These are phyloP conservation scores for Ceratobasidium sp. DNA, from an alignment of 1,284 basidiomycete genomes.

Conservation along the genomic window DNA sequence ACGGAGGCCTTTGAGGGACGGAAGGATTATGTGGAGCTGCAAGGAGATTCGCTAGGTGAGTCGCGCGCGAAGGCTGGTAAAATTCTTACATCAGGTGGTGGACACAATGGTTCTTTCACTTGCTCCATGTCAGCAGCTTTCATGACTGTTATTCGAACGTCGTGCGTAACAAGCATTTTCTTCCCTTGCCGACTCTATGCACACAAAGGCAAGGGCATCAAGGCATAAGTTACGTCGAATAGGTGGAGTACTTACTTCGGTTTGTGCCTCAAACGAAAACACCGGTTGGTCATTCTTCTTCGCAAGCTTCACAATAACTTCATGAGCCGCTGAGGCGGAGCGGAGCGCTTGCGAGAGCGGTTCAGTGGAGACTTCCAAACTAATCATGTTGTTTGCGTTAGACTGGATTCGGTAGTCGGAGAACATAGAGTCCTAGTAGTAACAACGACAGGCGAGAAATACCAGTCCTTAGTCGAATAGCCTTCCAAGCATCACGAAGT, in stretches of 20 bases:
- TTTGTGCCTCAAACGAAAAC: slow-evolving; percentile 71
- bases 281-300: slow-evolving; percentile 84
- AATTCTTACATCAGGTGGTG: slow-evolving; percentile 83
- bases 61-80: slow-evolving; percentile 25
- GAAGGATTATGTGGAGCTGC: slow-evolving; percentile 86
- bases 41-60: slow-evolving; percentile 14
- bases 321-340: slow-evolving; percentile 73
- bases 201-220: background rate
- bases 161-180: slow-evolving; percentile 72
- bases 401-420: slow-evolving; percentile 88
- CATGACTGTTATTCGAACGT: slow-evolving; percentile 82
- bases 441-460: too few species aligned
- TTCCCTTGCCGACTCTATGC: slow-evolving; percentile 50
- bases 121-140: slow-evolving; percentile 77
- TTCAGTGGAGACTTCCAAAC: slow-evolving; percentile 77
- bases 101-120: slow-evolving; percentile 86
- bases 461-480: too few species aligned
- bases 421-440: slow-evolving; percentile 75
- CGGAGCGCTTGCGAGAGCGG: slow-evolving; percentile 80
- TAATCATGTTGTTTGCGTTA: slow-evolving; percentile 86
- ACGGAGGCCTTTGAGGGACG: slow-evolving; percentile 80
- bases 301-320: slow-evolving; percentile 84
- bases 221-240: background rate
- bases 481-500: background rate
- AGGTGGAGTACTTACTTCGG: slow-evolving; percentile 44